Conservation (phyloP, 1,139 yeast genomes). For the Protomyces pachydermus region DNA sequence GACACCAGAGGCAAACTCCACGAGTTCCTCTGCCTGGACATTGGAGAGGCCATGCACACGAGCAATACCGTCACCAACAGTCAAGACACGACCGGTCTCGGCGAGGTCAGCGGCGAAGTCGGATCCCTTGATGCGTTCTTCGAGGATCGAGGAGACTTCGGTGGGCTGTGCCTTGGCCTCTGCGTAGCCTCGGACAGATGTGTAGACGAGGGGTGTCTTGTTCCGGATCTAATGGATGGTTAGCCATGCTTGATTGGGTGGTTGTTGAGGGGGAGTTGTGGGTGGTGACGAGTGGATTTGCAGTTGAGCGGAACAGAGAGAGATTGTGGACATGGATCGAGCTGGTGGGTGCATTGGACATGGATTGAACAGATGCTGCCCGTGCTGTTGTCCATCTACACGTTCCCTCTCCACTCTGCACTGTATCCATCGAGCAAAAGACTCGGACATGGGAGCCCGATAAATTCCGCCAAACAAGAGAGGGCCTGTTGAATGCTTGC, state of each 20-base stretch:
- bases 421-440: too few species aligned
- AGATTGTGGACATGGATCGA: not conserved
- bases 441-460: not conserved
- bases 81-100: conserved; percentile 98
- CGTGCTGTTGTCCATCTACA: too few species aligned
- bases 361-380: too few species aligned
- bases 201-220: conserved; percentile 22
- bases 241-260: not conserved
- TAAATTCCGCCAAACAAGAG: not conserved
- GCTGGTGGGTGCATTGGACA: too few species aligned
- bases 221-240: conserved; percentile 14
- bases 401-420: too few species aligned
- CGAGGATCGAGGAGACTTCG: conserved; percentile 97
- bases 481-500: not conserved
- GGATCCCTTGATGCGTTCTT: conserved; percentile 99
- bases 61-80: conserved; percentile 99
- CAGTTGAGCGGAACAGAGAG: not conserved
- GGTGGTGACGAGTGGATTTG: not conserved
- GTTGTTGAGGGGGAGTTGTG: not conserved
- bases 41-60: conserved; percentile 99
- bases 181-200: conserved; percentile 40
- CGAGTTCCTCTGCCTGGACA: conserved; percentile 99
- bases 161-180: conserved; percentile 98
- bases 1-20: conserved; percentile 98
- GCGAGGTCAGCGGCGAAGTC: conserved; percentile 95